Evolutionary conservation across 441 rosid genomes (phyloP).

Genomic region (Viola pubescens): DNA sequence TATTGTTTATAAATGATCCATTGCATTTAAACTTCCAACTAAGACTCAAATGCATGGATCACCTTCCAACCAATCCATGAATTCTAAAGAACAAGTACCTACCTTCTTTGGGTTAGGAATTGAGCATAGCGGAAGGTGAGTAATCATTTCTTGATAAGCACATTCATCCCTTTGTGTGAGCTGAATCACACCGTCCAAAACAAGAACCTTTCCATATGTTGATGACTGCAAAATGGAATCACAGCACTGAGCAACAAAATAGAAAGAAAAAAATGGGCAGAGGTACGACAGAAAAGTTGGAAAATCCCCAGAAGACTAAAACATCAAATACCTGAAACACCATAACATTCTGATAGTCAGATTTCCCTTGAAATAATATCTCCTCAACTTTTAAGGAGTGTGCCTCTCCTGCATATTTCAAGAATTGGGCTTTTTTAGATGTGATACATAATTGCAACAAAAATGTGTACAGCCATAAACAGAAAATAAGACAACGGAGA

Average conservation of each 20-base stretch:
- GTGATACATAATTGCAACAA: too few relatives aligned
- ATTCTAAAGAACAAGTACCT: background rate
- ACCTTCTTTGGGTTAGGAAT: constrained; percentile 87
- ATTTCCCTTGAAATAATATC: constrained; percentile 79
- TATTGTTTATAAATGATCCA: background rate
- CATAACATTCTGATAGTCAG: constrained; percentile 91
- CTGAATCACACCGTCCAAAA: constrained; percentile 91
- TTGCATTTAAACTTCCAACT: background rate
- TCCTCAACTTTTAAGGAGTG: constrained; percentile 93
- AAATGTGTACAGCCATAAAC: too few relatives aligned
- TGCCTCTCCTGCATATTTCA: constrained; percentile 71
- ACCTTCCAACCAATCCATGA: background rate
- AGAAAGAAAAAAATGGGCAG: background rate
- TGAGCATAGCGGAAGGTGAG: constrained; percentile 92
- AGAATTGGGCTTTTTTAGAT: background rate
- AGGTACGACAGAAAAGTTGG: background rate
- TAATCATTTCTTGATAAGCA: constrained; percentile 94
- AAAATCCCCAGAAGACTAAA: background rate
- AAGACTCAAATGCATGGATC: background rate
- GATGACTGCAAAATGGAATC: constrained; percentile 50
- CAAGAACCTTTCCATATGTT: constrained; percentile 84
- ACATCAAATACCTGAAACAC: constrained; percentile 71
- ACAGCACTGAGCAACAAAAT: background rate
- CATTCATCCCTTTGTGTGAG: constrained; percentile 97
- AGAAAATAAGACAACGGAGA: too few relatives aligned